Evolutionary conservation across 768 basidiomycete genomes (phyloP), one percentile per base, ranked within the genome.

Genomic region (Coprinopsis cinerea): DNA sequence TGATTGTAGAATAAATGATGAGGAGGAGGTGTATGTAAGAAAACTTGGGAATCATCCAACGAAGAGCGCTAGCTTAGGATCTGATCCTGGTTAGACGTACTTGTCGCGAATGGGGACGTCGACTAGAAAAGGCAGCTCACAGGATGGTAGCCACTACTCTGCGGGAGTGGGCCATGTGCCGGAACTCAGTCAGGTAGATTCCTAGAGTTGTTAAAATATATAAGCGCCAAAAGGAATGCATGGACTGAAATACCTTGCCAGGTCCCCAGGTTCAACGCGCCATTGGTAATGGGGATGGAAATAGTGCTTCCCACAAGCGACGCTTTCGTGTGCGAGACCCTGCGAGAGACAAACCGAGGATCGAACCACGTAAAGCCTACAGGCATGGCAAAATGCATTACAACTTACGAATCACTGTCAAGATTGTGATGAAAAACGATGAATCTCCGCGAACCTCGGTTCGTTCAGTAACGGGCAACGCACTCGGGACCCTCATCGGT

Each of bases 401-500:
- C 36, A 27, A 61, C 82, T 72, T 63, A 87, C 86, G 88, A 91
- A 66, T 90, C 88, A 63, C 87, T 90, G 57, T 48, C 28, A 47
- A 15, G 56, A 48, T 22, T 42, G n/a, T 30, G 15, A 24, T 22
- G 20, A 20, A 26, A 4, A 14, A 18, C 36, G 28, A 48, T 47
- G 26, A 47, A 48, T 48, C 40, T 37, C 37, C 30, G 34, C 43
- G 45, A 36, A 50, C 30, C 30, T 20, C 20, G 30, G 23, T 26
- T 49, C 25, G 37, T 17, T 20, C 14, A 37, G n/a, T n/a, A 15
- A 23, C 9, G 17, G 24, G 22, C 11, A 51, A 69, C 84, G 68
- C 61, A 92, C 91, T 95, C 92, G 40, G 84, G 88, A 18, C 92
- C 92, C 72, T 97, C 93, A 61, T 92, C 91, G 0, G 83, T 89